A percentile compares a stretch with the other conserved stretches of the same genome.
Evolutionary conservation across 2,329 filamentous ascomycete genomes (phyloP).

Genomic region (Calonectria multiphialidica): DNA sequence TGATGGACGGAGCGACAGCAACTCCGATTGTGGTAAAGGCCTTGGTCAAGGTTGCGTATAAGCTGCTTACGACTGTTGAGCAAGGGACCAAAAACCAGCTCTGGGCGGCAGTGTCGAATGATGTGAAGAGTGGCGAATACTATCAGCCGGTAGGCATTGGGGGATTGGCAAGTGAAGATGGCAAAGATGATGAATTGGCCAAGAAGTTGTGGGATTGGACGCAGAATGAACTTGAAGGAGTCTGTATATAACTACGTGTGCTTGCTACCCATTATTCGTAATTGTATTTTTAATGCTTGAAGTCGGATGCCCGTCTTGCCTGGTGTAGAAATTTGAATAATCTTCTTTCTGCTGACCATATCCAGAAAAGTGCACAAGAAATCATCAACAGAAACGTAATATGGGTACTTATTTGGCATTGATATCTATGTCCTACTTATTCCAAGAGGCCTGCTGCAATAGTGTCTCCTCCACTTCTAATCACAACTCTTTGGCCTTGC

Average conservation of each 20-base stretch:
- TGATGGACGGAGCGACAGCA: slow-evolving; percentile 27
- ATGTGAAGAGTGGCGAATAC: slow-evolving; percentile 48
- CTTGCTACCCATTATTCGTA: neutral
- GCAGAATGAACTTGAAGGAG: slow-evolving; percentile 44
- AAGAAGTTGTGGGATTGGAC: slow-evolving; percentile 52
- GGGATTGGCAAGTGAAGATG: slow-evolving; percentile 34
- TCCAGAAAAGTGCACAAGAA: neutral
- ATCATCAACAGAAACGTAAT: neutral
- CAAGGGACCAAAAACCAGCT: slow-evolving; percentile 56
- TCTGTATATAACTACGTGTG: neutral
- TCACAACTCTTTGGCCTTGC: slow-evolving; percentile 81
- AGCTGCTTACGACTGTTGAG: slow-evolving; percentile 40
- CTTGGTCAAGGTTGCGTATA: slow-evolving; percentile 27
- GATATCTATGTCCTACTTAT: slow-evolving; percentile 48
- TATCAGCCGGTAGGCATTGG: slow-evolving; percentile 49
- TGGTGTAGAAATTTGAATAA: neutral
- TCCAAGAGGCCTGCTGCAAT: slow-evolving; percentile 90
- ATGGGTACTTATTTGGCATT: neutral
- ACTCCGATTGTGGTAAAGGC: slow-evolving; percentile 17
- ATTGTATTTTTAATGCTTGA: too few species aligned
- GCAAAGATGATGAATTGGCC: slow-evolving; percentile 43
- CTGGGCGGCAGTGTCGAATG: slow-evolving; percentile 54
- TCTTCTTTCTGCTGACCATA: neutral
- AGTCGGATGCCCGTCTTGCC: neutral
- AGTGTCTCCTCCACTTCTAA: slow-evolving; percentile 85